These are phyloP conservation scores for Arxiozyma telluris DNA, from an alignment of 1,139 yeast species.

Conservation along the genomic window DNA sequence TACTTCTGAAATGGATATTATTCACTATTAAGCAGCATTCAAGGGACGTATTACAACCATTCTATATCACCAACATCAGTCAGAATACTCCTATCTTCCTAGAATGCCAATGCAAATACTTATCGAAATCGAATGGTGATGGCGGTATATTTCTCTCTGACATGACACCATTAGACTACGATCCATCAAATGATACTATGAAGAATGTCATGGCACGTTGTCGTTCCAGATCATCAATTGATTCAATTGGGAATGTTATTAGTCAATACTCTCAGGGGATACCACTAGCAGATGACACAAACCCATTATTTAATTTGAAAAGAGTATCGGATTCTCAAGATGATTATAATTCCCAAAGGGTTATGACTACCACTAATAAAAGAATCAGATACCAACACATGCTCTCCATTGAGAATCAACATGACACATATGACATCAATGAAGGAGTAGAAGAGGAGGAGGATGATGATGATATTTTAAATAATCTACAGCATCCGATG, in stretches of 20 bases:
- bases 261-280: neutral
- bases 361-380: too few species aligned
- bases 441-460: neutral
- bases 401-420: too few species aligned
- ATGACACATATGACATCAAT: too few species aligned
- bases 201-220: neutral
- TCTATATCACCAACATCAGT: neutral
- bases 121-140: neutral
- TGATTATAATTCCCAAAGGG: conserved; percentile 19
- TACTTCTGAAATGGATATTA: neutral
- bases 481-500: too few species aligned
- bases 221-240: neutral
- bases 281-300: neutral
- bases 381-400: neutral
- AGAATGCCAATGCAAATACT: neutral
- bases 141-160: neutral
- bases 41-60: neutral
- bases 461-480: too few species aligned
- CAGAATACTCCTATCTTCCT: neutral
- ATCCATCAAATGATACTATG: neutral
- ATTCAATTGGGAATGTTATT: neutral
- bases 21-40: neutral
- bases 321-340: conserved; percentile 11
- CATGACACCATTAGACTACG: neutral
- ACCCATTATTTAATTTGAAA: neutral